Base-by-base conservation (phyloP, 2,329 filamentous ascomycete species). In the Aspergillus bombycis region DNA sequence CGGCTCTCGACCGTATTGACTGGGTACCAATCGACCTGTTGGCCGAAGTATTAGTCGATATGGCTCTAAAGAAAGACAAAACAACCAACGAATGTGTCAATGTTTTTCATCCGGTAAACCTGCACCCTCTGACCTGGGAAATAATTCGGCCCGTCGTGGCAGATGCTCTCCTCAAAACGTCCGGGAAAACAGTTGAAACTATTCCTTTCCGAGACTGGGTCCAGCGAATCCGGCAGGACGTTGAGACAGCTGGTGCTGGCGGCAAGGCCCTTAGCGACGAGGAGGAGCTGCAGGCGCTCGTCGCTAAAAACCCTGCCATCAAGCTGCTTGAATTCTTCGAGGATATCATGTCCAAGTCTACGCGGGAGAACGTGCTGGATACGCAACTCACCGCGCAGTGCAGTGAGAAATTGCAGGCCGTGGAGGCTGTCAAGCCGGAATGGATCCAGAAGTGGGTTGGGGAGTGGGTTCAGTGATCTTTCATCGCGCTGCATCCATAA, bases 11-110 rank as follows among this genome's bases (percentile, higher is more conserved):
- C 5, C 64, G 64, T 1, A 70, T 83, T 2, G 79, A 82, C 58
- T 84, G 81, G 81, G 64, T 84, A 2, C 82, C 82, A 0, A 75
- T 81, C 12, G 81, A 84, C 56, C 36, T 76, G 0, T 71, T 81
- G 5, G 77, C 78, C 2, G 69, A 75, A 2, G 74, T 79, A 3
- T 62, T 82, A 0, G 67, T 46, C 0, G 59, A 62, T 2, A 30
- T 62, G 5, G 59, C 58, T 7, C 43, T 61, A 8, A 16, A 21
- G 3, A 16, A 34, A 3, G 16, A 46, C 14, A 16, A 11, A 21
- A 14, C 12, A 30, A 12, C 21, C 11, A n/a, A 6, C 6, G 60
- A 34, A 1, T 12, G n/a, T 7, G 56, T 50, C 2, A 21, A 41
- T 11, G 64, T 71, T 14, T 66, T 66, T 32, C 68, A 72, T 30